These are phyloP conservation scores for Tympanopsis confertula DNA, from an alignment of 2,329 filamentous ascomycete species.

Conservation along the genomic window DNA sequence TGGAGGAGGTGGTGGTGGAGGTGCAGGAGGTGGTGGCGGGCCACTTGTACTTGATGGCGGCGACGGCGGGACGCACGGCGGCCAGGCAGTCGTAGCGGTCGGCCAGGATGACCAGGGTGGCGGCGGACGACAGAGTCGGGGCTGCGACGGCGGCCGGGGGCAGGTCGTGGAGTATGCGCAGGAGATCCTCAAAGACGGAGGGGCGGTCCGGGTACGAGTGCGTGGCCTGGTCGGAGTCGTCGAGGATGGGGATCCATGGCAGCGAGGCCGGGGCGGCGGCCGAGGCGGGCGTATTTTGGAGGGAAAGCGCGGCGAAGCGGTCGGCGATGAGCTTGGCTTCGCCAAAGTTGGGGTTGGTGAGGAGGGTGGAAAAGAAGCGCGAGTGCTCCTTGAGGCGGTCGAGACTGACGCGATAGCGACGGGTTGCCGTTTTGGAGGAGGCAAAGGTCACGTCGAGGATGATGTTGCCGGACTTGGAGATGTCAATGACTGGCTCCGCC, in stretches of 20 bases:
- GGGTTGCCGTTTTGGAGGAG: slow-evolving; percentile 31
- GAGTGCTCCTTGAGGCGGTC: slow-evolving; percentile 46
- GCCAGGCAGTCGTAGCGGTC: slow-evolving; percentile 61
- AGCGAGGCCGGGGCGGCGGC: slow-evolving; percentile 38
- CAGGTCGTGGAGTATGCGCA: slow-evolving; percentile 49
- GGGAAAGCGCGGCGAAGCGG: slow-evolving; percentile 34
- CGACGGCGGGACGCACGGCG: slow-evolving; percentile 40
- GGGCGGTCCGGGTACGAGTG: slow-evolving; percentile 44
- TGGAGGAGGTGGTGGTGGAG: slow-evolving; percentile 18
- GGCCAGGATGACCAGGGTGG: slow-evolving; percentile 58
- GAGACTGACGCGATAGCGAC: slow-evolving; percentile 48
- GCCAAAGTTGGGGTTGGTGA: slow-evolving; percentile 50
- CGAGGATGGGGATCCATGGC: slow-evolving; percentile 51
- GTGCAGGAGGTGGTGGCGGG: slow-evolving; percentile 23
- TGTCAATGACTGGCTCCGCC: slow-evolving; percentile 28
- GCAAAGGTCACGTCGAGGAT: slow-evolving; percentile 57
- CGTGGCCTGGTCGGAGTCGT: slow-evolving; percentile 60
- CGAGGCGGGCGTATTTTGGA: slow-evolving; percentile 31
- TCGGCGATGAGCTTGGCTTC: slow-evolving; percentile 45
- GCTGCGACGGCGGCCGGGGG: slow-evolving; percentile 17
- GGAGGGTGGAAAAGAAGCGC: slow-evolving; percentile 57
- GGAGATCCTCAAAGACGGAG: slow-evolving; percentile 52
- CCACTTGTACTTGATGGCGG: slow-evolving; percentile 40
- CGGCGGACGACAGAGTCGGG: slow-evolving; percentile 47
- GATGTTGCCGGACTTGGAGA: slow-evolving; percentile 49